These are phyloP conservation scores for Phialemoniopsis sp. DNA, from an alignment of 2,329 filamentous ascomycete species.

Conservation along the genomic window DNA sequence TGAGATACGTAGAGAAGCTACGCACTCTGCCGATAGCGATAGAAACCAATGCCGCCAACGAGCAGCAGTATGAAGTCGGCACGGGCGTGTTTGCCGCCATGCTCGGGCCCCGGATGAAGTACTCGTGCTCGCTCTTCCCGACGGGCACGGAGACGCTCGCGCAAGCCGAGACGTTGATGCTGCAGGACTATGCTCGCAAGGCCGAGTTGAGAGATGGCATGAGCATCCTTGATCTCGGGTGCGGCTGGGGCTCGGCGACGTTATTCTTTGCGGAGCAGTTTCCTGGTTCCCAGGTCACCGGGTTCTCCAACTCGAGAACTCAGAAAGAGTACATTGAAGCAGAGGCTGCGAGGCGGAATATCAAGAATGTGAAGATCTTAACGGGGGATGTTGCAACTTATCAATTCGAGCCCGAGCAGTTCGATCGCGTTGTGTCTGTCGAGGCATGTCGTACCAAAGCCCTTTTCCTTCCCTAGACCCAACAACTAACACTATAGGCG, in stretches of 20 bases:
- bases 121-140: conserved; percentile 63
- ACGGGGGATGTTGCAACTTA: conserved; percentile 65
- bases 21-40: conserved; percentile 62
- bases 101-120: conserved; percentile 69
- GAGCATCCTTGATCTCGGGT: conserved; percentile 61
- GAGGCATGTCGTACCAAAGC: conserved; percentile 30
- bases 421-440: conserved; percentile 64
- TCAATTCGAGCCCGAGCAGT: conserved; percentile 53
- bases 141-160: conserved; percentile 58
- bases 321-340: conserved; percentile 65
- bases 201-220: conserved; percentile 56
- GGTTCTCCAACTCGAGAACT: conserved; percentile 66
- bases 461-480: too few species aligned
- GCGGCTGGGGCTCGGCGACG: conserved; percentile 64
- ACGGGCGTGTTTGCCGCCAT: conserved; percentile 58
- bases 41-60: conserved; percentile 60
- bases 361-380: conserved; percentile 59
- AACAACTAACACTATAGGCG: too few species aligned
- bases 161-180: conserved; percentile 64
- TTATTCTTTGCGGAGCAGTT: conserved; percentile 64
- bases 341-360: conserved; percentile 48
- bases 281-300: conserved; percentile 57
- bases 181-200: conserved; percentile 57
- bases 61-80: conserved; percentile 70
- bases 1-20: conserved; percentile 56